Evolutionary conservation across 768 basidiomycete species (phyloP).

Genomic region (Tubosaeta sp.): DNA sequence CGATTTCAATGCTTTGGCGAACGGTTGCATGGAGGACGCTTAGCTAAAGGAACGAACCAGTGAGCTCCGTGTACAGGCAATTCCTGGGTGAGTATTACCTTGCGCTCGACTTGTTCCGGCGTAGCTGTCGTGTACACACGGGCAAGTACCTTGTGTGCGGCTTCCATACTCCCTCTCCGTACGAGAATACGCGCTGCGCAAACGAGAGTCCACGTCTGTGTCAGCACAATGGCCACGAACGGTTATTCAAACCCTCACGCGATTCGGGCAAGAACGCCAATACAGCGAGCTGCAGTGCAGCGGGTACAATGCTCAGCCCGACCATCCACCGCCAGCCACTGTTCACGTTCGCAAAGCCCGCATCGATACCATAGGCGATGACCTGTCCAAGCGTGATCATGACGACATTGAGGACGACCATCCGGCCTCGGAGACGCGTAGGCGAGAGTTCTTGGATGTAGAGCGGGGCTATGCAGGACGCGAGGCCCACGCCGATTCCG

Average conservation of each 20-base stretch:
- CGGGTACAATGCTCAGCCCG: constrained; percentile 68
- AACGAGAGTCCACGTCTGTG: not conserved
- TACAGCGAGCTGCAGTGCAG: constrained; percentile 56
- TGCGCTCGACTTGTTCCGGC: constrained; percentile 60
- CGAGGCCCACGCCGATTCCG: constrained; percentile 69
- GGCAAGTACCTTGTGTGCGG: constrained; percentile 51
- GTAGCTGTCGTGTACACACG: constrained; percentile 69
- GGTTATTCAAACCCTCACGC: constrained; percentile 43
- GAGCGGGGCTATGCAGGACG: constrained; percentile 73
- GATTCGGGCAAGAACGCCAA: constrained; percentile 73
- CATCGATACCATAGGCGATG: constrained; percentile 70
- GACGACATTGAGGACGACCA: constrained; percentile 81
- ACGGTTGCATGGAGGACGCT: constrained; percentile 59
- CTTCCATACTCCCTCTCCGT: constrained; percentile 45
- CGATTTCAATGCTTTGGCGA: constrained; percentile 55
- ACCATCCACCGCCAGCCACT: constrained; percentile 86
- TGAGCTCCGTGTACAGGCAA: not conserved
- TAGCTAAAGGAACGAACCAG: constrained; percentile 34
- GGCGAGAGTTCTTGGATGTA: constrained; percentile 85
- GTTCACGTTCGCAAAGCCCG: constrained; percentile 53
- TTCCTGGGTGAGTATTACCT: constrained; percentile 34
- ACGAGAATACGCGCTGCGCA: constrained; percentile 58
- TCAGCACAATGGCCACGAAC: not conserved
- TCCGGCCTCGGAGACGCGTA: constrained; percentile 64
- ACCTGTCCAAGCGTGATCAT: constrained; percentile 81